Conservation (phyloP, 805 yeast genomes). For the Kodamaea nitidulidarum region DNA sequence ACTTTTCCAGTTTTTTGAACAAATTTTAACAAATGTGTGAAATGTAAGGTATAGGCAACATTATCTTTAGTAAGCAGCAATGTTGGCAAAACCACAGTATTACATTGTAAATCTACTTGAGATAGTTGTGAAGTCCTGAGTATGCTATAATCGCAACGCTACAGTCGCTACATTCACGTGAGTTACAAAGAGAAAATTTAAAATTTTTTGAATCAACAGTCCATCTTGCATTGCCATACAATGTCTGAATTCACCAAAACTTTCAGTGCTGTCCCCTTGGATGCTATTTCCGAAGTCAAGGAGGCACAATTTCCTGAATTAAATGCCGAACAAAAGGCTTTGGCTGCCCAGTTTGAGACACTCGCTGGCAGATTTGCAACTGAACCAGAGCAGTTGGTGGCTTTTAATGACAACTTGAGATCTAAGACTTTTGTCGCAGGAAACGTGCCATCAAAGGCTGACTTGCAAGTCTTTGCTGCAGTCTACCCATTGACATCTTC, state of each 20-base stretch:
- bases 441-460: conserved; percentile 63
- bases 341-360: conserved; percentile 75
- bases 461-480: conserved; percentile 62
- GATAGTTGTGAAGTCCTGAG: too few relatives aligned
- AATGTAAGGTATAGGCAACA: too few relatives aligned
- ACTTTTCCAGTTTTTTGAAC: too few relatives aligned
- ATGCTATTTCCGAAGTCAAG: conserved; percentile 19
- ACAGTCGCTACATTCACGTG: conserved; percentile 6
- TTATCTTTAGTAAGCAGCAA: too few relatives aligned
- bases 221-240: conserved; percentile 4
- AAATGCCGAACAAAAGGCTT: conserved; percentile 56
- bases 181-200: neutral
- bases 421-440: conserved; percentile 69
- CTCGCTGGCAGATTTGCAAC: conserved; percentile 52
- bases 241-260: conserved; percentile 30
- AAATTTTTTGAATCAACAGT: conserved; percentile 7
- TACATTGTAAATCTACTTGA: too few relatives aligned
- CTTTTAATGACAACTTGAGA: conserved; percentile 68
- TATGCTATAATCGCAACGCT: too few relatives aligned
- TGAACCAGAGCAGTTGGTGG: conserved; percentile 39
- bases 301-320: conserved; percentile 26
- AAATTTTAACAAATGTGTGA: too few relatives aligned
- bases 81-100: too few relatives aligned
- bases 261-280: conserved; percentile 29
- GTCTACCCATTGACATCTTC: conserved; percentile 58